phyloP scores from a whole-genome alignment of 108 stramenopile species.

The Nannochloropsis salina region DNA sequence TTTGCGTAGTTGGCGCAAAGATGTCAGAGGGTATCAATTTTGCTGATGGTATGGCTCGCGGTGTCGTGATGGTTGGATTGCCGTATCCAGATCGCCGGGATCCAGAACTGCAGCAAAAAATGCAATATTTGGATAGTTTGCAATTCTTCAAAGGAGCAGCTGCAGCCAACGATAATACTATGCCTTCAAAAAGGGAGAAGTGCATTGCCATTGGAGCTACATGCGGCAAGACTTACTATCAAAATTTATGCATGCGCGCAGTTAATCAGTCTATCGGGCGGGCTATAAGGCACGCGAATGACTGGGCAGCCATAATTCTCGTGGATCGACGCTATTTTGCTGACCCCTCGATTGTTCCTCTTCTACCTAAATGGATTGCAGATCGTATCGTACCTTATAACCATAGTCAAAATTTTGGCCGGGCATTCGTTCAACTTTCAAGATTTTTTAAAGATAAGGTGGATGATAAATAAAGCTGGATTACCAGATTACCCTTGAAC shows the following conservation, averaged over 20 bases:
- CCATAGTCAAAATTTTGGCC: neutral
- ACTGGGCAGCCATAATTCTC: conserved; percentile 82
- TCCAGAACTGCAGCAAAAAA: conserved; percentile 85
- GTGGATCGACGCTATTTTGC: conserved; percentile 71
- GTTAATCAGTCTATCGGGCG: conserved; percentile 98
- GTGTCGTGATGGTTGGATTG: conserved; percentile 89
- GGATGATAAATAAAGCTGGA: neutral
- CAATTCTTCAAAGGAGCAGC: neutral
- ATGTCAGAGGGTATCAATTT: conserved; percentile 99
- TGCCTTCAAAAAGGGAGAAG: neutral
- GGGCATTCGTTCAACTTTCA: neutral
- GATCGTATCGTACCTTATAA: conserved; percentile 28
- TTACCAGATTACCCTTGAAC: neutral
- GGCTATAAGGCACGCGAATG: conserved; percentile 86
- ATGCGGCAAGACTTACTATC: conserved; percentile 68
- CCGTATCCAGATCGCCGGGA: conserved; percentile 96
- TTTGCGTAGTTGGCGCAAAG: conserved; percentile 93
- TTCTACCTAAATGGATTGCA: conserved; percentile 40
- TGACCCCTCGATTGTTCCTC: conserved; percentile 32
- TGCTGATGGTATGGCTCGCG: conserved; percentile 86
- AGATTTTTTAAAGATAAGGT: neutral
- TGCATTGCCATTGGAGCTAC: neutral
- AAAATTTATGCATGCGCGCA: conserved; percentile 87
- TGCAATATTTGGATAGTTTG: conserved; percentile 56
- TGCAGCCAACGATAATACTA: neutral